Evolutionary conservation across 2,329 filamentous ascomycete genomes (phyloP).

Genomic region (Myrmaecium sp.): DNA sequence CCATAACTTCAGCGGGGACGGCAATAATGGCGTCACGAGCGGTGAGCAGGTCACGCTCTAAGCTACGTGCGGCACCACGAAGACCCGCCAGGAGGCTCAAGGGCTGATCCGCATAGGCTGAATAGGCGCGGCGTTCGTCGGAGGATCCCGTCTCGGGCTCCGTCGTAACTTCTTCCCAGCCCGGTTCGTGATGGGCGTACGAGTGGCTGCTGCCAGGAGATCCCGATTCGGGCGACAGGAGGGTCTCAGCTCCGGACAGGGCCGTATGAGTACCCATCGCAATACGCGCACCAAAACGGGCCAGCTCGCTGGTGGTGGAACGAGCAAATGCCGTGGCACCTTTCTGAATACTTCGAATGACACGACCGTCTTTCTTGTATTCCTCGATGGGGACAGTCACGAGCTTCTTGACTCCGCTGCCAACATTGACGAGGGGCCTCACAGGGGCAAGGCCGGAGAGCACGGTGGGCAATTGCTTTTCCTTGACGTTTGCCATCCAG

Average conservation of each 20-base stretch:
- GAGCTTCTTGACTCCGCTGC: conserved; percentile 69
- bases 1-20: conserved; percentile 79
- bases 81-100: conserved; percentile 76
- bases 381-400: conserved; percentile 81
- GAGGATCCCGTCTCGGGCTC: conserved; percentile 46
- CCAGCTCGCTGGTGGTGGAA: conserved; percentile 85
- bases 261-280: conserved; percentile 91
- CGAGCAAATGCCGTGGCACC: conserved; percentile 79
- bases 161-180: conserved; percentile 38
- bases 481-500: conserved; percentile 86
- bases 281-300: conserved; percentile 83
- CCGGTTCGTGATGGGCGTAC: conserved; percentile 4
- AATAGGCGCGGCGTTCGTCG: conserved; percentile 63
- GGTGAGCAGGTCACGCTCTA: conserved; percentile 73
- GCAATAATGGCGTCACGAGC: conserved; percentile 87
- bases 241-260: conserved; percentile 70
- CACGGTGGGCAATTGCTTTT: conserved; percentile 75
- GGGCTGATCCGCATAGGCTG: conserved; percentile 86
- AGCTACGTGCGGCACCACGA: conserved; percentile 61
- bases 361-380: conserved; percentile 83
- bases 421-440: conserved; percentile 81
- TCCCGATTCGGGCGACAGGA: conserved; percentile 34
- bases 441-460: conserved; percentile 79
- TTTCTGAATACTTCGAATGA: conserved; percentile 83
- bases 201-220: conserved; percentile 1